These are phyloP conservation scores for Sarocladium oryzae DNA, from an alignment of 2,329 filamentous ascomycete genomes.

Conservation along the genomic window DNA sequence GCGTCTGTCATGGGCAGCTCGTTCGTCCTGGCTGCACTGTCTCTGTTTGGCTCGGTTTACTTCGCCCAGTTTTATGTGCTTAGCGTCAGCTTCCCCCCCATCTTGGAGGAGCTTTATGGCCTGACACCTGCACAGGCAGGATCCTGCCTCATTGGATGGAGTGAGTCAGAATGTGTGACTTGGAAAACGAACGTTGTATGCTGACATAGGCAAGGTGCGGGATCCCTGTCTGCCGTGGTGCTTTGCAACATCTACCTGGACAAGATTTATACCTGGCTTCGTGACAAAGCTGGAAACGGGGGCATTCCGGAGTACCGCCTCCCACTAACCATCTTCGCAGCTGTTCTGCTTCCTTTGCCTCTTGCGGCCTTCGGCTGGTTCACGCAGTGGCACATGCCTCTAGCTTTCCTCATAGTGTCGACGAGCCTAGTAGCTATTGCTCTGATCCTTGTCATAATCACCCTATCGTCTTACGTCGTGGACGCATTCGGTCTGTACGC, in stretches of 20 bases:
- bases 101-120: conserved; percentile 40
- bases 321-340: conserved; percentile 42
- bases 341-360: conserved; percentile 36
- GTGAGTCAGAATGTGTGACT: conserved; percentile 1
- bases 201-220: conserved; percentile 31
- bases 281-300: conserved; percentile 23
- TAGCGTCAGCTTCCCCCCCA: conserved; percentile 44
- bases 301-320: conserved; percentile 48
- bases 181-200: not conserved
- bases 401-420: conserved; percentile 35
- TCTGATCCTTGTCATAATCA: conserved; percentile 40
- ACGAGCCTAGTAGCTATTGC: conserved; percentile 39
- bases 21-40: conserved; percentile 43
- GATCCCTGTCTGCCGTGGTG: conserved; percentile 39
- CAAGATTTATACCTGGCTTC: conserved; percentile 44
- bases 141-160: conserved; percentile 37
- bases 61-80: conserved; percentile 50
- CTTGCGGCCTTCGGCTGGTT: conserved; percentile 46
- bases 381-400: conserved; percentile 34
- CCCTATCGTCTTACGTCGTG: conserved; percentile 49
- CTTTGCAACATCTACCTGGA: conserved; percentile 46
- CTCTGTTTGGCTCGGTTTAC: conserved; percentile 38
- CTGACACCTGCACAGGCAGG: conserved; percentile 47
- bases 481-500: conserved; percentile 50
- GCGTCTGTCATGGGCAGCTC: conserved; percentile 41